A percentile compares a stretch with the other conserved stretches of the same genome.
Evolutionary conservation across 768 basidiomycete genomes (phyloP).

Genomic region (Lactarius vividus): DNA sequence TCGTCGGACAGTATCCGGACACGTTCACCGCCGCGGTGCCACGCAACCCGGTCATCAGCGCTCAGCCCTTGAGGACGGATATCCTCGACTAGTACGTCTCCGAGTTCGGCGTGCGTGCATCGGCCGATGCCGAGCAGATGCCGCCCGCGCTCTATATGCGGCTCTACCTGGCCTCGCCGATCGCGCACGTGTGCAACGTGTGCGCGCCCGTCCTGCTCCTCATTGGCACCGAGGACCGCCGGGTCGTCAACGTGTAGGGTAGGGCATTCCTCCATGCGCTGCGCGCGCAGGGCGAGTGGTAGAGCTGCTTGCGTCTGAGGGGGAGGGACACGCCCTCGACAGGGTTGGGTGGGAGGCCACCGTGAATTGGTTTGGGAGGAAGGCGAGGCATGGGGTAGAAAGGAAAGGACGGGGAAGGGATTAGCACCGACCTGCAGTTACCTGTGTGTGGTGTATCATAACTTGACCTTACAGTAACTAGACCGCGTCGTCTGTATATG

Average conservation of each 20-base stretch:
- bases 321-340: slow-evolving; percentile 35
- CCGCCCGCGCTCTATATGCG: slow-evolving; percentile 28
- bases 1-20: slow-evolving; percentile 33
- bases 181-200: slow-evolving; percentile 31
- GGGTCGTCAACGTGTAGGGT: slow-evolving; percentile 36
- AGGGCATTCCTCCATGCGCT: slow-evolving; percentile 36
- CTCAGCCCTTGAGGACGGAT: slow-evolving; percentile 33
- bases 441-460: too few species aligned
- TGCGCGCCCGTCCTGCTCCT: slow-evolving; percentile 34
- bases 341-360: slow-evolving; percentile 26
- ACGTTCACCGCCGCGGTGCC: slow-evolving; percentile 35
- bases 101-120: slow-evolving; percentile 30
- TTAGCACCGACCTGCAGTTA: too few species aligned
- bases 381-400: not conserved
- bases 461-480: too few species aligned
- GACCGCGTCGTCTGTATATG: too few species aligned
- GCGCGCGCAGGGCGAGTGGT: slow-evolving; percentile 30
- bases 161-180: slow-evolving; percentile 31
- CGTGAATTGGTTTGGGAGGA: slow-evolving; percentile 17
- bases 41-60: slow-evolving; percentile 36
- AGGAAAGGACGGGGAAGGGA: too few species aligned
- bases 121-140: slow-evolving; percentile 20
- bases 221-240: slow-evolving; percentile 34
- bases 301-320: slow-evolving; percentile 34
- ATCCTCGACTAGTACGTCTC: slow-evolving; percentile 38